phyloP scores from a whole-genome alignment of 1,284 basidiomycete genomes.

The Puccinia horiana region DNA sequence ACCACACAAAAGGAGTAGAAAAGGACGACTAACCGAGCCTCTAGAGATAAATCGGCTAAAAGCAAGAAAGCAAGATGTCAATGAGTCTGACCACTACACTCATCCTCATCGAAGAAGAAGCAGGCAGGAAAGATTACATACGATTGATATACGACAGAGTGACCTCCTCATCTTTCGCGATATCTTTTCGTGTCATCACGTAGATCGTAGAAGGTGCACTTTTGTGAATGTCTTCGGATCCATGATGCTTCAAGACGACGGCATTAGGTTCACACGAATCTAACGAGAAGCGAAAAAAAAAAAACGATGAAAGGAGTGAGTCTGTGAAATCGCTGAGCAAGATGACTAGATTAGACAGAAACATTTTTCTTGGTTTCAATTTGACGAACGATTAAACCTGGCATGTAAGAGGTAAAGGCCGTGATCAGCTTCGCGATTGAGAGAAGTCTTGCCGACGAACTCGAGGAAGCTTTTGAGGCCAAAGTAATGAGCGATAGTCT shows the following conservation, averaged over 20 bases:
- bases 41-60: conserved; percentile 26
- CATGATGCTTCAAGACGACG: conserved; percentile 30
- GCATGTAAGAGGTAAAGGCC: conserved; percentile 47
- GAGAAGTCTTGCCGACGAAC: conserved; percentile 41
- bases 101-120: neutral
- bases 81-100: neutral
- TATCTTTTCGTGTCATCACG: conserved; percentile 36
- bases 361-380: neutral
- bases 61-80: neutral
- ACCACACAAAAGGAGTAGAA: neutral
- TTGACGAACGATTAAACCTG: conserved; percentile 43
- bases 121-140: conserved; percentile 7
- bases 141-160: conserved; percentile 45
- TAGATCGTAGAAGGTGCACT: conserved; percentile 49
- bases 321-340: neutral
- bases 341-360: neutral
- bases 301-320: neutral
- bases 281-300: neutral
- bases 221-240: conserved; percentile 45
- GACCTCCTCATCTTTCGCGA: conserved; percentile 48
- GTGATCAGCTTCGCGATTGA: conserved; percentile 48
- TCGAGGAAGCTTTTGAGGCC: conserved; percentile 44
- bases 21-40: conserved; percentile 36
- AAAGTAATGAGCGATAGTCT: conserved; percentile 47
- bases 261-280: conserved; percentile 50